phyloP scores from a whole-genome alignment of 2,329 filamentous ascomycete genomes.

The Nemania diffusa region DNA sequence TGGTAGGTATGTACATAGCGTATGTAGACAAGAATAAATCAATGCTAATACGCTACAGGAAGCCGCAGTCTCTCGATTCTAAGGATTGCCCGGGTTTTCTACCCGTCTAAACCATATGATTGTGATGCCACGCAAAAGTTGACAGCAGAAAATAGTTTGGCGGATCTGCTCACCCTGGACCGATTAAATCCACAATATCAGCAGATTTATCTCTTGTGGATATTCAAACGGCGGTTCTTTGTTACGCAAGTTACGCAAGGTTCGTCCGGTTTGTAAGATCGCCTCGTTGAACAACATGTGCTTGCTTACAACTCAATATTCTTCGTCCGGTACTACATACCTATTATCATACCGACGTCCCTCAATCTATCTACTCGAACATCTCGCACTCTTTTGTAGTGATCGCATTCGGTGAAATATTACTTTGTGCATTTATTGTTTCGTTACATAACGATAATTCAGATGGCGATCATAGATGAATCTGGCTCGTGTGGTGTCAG shows the following conservation, averaged over 20 bases:
- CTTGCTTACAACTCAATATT: constrained; percentile 9
- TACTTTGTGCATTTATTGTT: constrained; percentile 5
- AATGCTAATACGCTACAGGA: neutral
- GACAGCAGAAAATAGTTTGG: constrained; percentile 12
- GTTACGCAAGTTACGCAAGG: constrained; percentile 12
- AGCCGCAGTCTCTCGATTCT: neutral
- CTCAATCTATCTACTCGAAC: neutral
- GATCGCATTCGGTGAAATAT: constrained; percentile 2
- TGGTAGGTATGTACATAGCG: no score
- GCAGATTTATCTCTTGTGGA: neutral
- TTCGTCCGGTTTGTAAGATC: neutral
- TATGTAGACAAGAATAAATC: neutral
- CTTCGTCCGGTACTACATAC: neutral
- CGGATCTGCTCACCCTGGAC: neutral
- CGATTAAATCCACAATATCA: constrained; percentile 11
- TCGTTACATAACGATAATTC: constrained; percentile 14
- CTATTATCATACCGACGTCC: neutral
- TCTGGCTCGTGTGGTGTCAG: constrained; percentile 7
- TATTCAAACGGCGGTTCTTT: constrained; percentile 12
- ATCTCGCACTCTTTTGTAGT: neutral
- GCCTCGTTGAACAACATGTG: constrained; percentile 8
- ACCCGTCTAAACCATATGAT: neutral
- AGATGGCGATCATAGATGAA: constrained; percentile 15
- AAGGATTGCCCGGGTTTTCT: neutral
- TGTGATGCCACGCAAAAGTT: constrained; percentile 1